Evolutionary conservation across 2,329 filamentous ascomycete genomes (phyloP), one percentile per base, ranked within the genome.

Genomic region (Aspergillus thermomutatus): DNA sequence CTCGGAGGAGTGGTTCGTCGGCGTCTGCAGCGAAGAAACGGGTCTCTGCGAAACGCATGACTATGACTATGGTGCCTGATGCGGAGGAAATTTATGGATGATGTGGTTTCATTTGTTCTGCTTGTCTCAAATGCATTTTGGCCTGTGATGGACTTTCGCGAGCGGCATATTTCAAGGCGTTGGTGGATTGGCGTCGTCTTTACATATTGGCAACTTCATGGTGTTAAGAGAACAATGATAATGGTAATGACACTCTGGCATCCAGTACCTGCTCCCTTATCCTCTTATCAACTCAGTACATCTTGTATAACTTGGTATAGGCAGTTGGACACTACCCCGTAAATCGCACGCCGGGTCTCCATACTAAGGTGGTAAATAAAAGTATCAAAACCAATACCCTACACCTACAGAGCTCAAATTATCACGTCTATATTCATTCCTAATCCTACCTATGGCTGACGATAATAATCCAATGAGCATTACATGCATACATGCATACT

Each of bases 21-120:
- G 54, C 61, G 21, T 48, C 54, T 10, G 56, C 56, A 8, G 66
- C 68, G 53, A 66, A 62, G 49, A 68, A 62, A 34, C 54, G 62
- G 46, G 54, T 55, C 34, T 61, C 62, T 25, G 49, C 64, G 37
- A 66, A 58, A 49, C 58, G 64, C 10, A 58, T 73, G 65, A 73
- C 72, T 41, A 59, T 69, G 53, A 62, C 66, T 0, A 75, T 75
- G 73, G 73, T 75, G 5, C 70, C 71, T 23, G 67, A 73, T 54
- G 60, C 67, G 10, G 72, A 75, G 9, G 71, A 74, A 40, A 63
- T 75, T 23, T 74, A 72, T 56, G 67, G 68, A 52, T 74, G 31
- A 50, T 17, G 26, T 55, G 46, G 34, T 28, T 50, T 37, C 8
- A n/a, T 47, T 52, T 54, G 46, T 11, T 37, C 31, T 47, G 37